Percentiles rank a stretch among this genome's conserved stretches.
phyloP scores from a whole-genome alignment of 2,329 filamentous ascomycete species.

The Colletotrichum musae region DNA sequence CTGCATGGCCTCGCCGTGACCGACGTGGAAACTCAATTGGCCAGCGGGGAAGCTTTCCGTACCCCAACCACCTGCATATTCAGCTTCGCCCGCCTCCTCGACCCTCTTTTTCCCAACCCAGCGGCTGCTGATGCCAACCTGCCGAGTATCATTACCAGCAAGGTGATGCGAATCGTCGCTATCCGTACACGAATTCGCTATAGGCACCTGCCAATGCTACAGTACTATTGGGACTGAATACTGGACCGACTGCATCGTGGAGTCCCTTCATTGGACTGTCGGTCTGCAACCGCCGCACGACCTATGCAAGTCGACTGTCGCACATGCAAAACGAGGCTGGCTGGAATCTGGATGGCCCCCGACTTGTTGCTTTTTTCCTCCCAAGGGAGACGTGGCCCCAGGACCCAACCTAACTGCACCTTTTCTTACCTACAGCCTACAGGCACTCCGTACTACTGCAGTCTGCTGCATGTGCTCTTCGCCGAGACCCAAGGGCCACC shows the following conservation, averaged over 20 bases:
- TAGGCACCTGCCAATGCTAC: too few relatives aligned
- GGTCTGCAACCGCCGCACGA: slow-evolving; percentile 34
- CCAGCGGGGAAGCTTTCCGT: slow-evolving; percentile 16
- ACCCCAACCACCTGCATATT: slow-evolving; percentile 32
- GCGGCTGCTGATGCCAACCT: slow-evolving; percentile 21
- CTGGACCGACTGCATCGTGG: slow-evolving; percentile 49
- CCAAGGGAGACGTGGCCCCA: slow-evolving; percentile 43
- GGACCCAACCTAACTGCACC: slow-evolving; percentile 6
- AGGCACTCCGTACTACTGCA: too few relatives aligned
- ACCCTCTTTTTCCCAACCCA: slow-evolving; percentile 21
- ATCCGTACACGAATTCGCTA: neutral
- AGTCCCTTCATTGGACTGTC: slow-evolving; percentile 46
- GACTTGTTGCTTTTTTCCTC: slow-evolving; percentile 20
- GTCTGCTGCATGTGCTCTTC: too few relatives aligned
- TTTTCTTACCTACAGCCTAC: too few relatives aligned
- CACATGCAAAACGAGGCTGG: slow-evolving; percentile 41
- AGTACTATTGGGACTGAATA: slow-evolving; percentile 8
- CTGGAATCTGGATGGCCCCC: slow-evolving; percentile 17
- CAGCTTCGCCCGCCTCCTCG: slow-evolving; percentile 26
- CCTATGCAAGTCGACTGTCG: slow-evolving; percentile 37
- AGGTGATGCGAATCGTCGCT: neutral
- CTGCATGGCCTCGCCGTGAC: slow-evolving; percentile 35
- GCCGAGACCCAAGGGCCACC: neutral
- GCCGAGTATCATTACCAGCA: slow-evolving; percentile 27
- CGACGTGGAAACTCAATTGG: slow-evolving; percentile 31